phyloP scores from a whole-genome alignment of 495 filamentous ascomycete genomes.

The Penicillium macrosclerotiorum region DNA sequence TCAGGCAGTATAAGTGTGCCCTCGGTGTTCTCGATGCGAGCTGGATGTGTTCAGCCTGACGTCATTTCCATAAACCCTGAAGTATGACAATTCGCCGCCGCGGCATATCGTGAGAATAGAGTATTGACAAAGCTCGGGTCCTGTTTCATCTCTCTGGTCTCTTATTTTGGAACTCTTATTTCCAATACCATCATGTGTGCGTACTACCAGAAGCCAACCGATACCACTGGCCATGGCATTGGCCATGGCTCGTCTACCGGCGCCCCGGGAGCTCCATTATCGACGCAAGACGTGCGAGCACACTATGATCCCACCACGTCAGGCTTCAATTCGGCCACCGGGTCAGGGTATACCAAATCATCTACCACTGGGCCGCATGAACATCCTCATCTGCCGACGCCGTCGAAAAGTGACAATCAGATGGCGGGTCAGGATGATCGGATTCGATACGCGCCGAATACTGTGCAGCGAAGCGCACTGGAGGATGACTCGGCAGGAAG shows the following conservation, averaged over 20 bases:
- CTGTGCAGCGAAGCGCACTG: slow-evolving; percentile 9
- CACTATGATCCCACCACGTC: slow-evolving; percentile 22
- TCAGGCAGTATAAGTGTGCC: too few relatives aligned
- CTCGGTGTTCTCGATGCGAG: too few relatives aligned
- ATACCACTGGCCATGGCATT: slow-evolving; percentile 2
- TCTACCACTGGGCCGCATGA: slow-evolving; percentile 7
- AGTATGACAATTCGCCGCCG: too few relatives aligned
- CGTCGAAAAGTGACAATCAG: slow-evolving; percentile 10
- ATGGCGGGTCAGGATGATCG: slow-evolving; percentile 9
- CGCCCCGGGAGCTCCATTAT: slow-evolving; percentile 22
- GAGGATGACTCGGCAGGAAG: slow-evolving; percentile 9
- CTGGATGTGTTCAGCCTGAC: slow-evolving; percentile 18
- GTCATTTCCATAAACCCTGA: slow-evolving; percentile 19
- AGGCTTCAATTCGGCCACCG: slow-evolving; percentile 30
- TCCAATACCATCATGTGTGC: background rate
- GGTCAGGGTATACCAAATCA: slow-evolving; percentile 19
- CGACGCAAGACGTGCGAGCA: slow-evolving; percentile 13
- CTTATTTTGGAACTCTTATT: background rate
- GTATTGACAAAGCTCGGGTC: too few relatives aligned
- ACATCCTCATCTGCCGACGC: slow-evolving; percentile 1
- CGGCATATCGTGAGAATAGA: too few relatives aligned
- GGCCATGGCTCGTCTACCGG: slow-evolving; percentile 32
- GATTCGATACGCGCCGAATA: slow-evolving; percentile 16
- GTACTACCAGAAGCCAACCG: background rate
- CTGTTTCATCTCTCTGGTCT: background rate